Evolutionary conservation across 2,329 filamentous ascomycete genomes (phyloP).

Genomic region (Niveomyces coronatus): DNA sequence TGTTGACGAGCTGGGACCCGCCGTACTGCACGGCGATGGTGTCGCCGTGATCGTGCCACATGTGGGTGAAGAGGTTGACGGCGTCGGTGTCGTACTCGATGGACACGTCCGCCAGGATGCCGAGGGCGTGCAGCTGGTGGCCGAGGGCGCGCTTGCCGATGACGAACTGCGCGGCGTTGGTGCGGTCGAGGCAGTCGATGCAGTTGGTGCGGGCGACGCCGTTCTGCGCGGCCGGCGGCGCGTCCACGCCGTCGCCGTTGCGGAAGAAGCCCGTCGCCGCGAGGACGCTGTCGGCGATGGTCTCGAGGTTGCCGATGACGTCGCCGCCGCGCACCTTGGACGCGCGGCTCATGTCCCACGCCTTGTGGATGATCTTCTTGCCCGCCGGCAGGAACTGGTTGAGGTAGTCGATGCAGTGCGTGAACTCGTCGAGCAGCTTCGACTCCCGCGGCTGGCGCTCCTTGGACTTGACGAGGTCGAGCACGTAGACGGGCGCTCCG

Average conservation of each 20-base stretch:
- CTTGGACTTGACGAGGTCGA: constrained; percentile 83
- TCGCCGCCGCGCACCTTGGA: constrained; percentile 87
- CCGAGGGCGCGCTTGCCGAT: constrained; percentile 91
- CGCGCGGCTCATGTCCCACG: constrained; percentile 96
- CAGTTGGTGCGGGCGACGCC: constrained; percentile 93
- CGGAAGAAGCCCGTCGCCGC: constrained; percentile 87
- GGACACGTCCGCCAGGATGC: constrained; percentile 67
- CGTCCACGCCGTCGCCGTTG: constrained; percentile 66
- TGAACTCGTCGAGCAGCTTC: constrained; percentile 80
- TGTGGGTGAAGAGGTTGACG: constrained; percentile 91
- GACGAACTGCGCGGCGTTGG: constrained; percentile 95
- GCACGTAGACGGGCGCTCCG: constrained; percentile 79
- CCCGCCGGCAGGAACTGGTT: constrained; percentile 83
- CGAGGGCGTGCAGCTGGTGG: constrained; percentile 83
- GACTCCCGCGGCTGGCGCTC: constrained; percentile 86
- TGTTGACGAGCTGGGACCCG: constrained; percentile 94
- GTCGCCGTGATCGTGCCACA: constrained; percentile 97
- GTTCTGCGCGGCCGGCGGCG: constrained; percentile 64
- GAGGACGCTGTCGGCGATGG: constrained; percentile 80
- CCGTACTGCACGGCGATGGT: constrained; percentile 97
- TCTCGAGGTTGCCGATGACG: constrained; percentile 85
- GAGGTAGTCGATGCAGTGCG: constrained; percentile 77
- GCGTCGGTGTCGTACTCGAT: constrained; percentile 93
- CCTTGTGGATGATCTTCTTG: constrained; percentile 85
- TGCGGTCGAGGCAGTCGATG: constrained; percentile 94